These are phyloP conservation scores for Leishmania guyanensis DNA, from an alignment of 208 protist genomes.

Conservation along the genomic window DNA sequence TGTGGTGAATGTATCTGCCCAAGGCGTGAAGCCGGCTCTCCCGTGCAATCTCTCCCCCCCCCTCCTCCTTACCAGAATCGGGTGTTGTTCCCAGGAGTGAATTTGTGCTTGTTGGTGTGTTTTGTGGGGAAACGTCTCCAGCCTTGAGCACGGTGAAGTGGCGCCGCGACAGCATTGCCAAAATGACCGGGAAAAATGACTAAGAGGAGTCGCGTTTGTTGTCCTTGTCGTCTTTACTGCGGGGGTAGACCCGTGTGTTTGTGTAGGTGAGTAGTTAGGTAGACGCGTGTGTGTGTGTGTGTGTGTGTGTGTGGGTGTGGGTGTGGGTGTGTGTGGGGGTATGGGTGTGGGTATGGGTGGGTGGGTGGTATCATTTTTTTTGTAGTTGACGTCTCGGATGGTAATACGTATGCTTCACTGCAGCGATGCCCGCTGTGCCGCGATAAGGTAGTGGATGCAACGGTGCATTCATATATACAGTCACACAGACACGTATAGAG, in stretches of 20 bases:
- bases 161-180: background rate
- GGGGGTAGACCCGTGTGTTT: background rate
- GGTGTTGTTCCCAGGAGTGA: background rate
- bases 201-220: background rate
- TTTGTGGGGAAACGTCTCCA: background rate
- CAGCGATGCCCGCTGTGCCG: no score
- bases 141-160: no score
- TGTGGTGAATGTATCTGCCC: no score
- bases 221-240: background rate
- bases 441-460: no score
- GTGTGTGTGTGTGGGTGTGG: constrained; percentile 2
- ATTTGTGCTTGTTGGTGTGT: background rate
- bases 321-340: constrained; percentile 1
- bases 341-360: background rate
- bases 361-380: background rate
- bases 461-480: no score
- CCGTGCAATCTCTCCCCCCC: no score
- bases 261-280: background rate
- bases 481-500: no score
- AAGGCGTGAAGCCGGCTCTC: no score
- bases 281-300: background rate
- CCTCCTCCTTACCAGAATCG: no score
- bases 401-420: background rate
- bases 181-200: background rate
- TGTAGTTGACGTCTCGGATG: background rate